These are phyloP conservation scores for Kalmusia sp. DNA, from an alignment of 2,329 filamentous ascomycete species.

Conservation along the genomic window DNA sequence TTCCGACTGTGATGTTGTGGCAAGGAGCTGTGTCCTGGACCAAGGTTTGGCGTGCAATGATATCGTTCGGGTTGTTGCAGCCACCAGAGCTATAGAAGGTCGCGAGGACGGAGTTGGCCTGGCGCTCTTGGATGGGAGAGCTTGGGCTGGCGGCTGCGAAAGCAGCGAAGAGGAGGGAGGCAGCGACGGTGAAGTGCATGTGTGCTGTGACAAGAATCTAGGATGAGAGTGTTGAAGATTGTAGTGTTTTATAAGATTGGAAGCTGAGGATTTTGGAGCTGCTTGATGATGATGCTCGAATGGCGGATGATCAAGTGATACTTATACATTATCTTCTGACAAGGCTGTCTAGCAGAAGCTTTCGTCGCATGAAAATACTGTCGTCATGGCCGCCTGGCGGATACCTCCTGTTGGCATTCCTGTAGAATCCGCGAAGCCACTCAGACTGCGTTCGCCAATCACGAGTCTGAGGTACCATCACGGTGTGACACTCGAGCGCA, in stretches of 20 bases:
- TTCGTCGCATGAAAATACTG: neutral
- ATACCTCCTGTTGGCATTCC: neutral
- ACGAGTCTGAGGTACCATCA: neutral
- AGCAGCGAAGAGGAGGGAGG: neutral
- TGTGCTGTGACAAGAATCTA: neutral
- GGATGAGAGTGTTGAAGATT: neutral
- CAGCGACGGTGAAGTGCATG: slow-evolving; percentile 1
- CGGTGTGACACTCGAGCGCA: neutral
- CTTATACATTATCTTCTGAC: neutral
- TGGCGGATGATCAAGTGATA: neutral
- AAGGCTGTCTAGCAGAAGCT: neutral
- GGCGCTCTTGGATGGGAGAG: neutral
- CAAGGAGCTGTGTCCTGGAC: slow-evolving; percentile 2
- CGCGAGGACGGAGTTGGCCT: neutral
- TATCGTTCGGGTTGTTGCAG: neutral
- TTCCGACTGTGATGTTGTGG: neutral
- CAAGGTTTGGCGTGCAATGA: neutral
- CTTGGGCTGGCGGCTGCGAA: slow-evolving; percentile 1
- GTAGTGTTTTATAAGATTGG: neutral
- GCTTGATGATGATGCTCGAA: neutral
- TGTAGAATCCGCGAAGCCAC: neutral
- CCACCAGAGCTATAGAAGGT: slow-evolving; percentile 1
- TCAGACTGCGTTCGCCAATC: neutral
- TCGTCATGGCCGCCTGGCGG: neutral
- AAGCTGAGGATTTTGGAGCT: neutral